Evolutionary conservation across 768 basidiomycete species (phyloP).

Genomic region (Panus rudis): DNA sequence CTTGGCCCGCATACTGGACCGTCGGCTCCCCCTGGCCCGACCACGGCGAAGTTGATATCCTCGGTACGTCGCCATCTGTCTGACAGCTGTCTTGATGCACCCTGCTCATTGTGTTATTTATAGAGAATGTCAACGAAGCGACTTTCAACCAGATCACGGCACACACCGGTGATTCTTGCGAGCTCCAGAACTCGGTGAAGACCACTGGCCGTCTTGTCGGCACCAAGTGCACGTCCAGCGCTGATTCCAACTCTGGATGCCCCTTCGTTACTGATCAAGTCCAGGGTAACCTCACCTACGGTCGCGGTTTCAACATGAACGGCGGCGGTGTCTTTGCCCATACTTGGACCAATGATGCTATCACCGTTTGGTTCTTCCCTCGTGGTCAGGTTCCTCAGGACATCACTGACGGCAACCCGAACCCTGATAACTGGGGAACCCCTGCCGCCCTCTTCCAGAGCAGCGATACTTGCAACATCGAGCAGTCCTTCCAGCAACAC

Average conservation of each 20-base stretch:
- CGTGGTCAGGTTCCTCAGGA: conserved; percentile 30
- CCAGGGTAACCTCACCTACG: conserved; percentile 30
- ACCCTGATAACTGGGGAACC: conserved; percentile 35
- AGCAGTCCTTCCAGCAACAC: conserved; percentile 30
- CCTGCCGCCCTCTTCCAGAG: conserved; percentile 33
- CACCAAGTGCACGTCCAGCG: conserved; percentile 25
- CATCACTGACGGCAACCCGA: conserved; percentile 27
- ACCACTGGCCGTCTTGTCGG: conserved; percentile 24
- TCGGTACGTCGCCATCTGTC: conserved; percentile 14
- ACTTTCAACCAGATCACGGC: conserved; percentile 36
- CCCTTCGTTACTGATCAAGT: conserved; percentile 29
- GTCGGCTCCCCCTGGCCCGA: conserved; percentile 24
- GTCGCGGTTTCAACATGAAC: conserved; percentile 33
- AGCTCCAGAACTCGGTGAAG: conserved; percentile 16
- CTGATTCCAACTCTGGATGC: conserved; percentile 33
- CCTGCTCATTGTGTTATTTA: too few species aligned
- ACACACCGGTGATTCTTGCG: conserved; percentile 34
- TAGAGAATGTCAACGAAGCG: conserved; percentile 37
- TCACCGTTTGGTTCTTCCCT: conserved; percentile 42
- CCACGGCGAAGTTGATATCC: conserved; percentile 24
- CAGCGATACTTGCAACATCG: conserved; percentile 26
- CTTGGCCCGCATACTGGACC: conserved; percentile 54
- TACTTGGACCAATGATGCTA: conserved; percentile 30
- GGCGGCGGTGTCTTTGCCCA: conserved; percentile 42
- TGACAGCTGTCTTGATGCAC: neutral